phyloP scores from a whole-genome alignment of 345 rosid genomes.

The Sisymbrium altissimum region DNA sequence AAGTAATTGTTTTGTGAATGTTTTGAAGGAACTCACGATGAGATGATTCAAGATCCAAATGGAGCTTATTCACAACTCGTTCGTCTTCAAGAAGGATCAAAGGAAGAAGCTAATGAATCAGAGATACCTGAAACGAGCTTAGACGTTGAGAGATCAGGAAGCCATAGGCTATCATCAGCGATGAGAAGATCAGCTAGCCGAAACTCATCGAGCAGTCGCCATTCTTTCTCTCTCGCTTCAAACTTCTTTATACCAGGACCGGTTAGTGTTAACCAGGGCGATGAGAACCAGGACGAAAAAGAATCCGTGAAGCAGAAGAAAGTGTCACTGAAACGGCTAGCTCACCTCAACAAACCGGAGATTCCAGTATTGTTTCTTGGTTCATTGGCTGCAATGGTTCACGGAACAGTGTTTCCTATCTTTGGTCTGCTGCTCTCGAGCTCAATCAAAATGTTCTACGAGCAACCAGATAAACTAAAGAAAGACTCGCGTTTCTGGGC shows the following conservation, averaged over 20 bases:
- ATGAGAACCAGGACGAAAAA: background rate
- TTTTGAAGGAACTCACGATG: slow-evolving; percentile 54
- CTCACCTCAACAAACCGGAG: slow-evolving; percentile 72
- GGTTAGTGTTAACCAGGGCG: slow-evolving; percentile 18
- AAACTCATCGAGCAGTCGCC: slow-evolving; percentile 29
- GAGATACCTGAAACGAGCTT: slow-evolving; percentile 21
- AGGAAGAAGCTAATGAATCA: slow-evolving; percentile 32
- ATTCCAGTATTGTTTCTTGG: slow-evolving; percentile 53
- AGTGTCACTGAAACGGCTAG: slow-evolving; percentile 59
- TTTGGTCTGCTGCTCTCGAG: slow-evolving; percentile 72
- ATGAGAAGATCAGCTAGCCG: slow-evolving; percentile 34
- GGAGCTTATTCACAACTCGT: slow-evolving; percentile 79
- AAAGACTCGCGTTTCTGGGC: slow-evolving; percentile 70
- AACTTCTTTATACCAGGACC: slow-evolving; percentile 21
- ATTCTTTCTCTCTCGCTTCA: slow-evolving; percentile 22
- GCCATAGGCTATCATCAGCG: slow-evolving; percentile 27
- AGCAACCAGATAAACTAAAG: slow-evolving; percentile 38
- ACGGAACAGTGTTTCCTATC: slow-evolving; percentile 66
- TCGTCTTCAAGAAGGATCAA: slow-evolving; percentile 67
- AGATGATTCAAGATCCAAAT: slow-evolving; percentile 53
- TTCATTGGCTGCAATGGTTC: slow-evolving; percentile 52
- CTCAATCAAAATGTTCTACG: slow-evolving; percentile 62
- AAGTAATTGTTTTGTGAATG: background rate
- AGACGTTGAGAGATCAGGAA: slow-evolving; percentile 25
- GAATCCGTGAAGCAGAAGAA: slow-evolving; percentile 33